Evolutionary conservation across 1,284 basidiomycete species (phyloP), one percentile per base, ranked within the genome.

Genomic region (Agroathelia rolfsii): DNA sequence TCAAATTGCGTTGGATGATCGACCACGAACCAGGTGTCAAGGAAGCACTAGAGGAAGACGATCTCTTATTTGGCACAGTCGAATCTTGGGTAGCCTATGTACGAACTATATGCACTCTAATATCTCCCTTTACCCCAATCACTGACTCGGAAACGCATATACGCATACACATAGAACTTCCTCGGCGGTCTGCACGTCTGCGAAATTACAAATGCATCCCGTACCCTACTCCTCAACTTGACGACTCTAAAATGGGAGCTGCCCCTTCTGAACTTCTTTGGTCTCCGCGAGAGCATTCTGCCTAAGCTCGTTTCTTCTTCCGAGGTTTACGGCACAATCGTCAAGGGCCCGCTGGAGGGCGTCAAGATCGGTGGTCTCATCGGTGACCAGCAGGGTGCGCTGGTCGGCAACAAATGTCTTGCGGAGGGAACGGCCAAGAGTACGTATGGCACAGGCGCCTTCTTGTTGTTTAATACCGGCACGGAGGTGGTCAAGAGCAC

Each of bases 1-100:
- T 94, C 59, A 98, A 97, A 63, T 67, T 96, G 38, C 75, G 85
- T 28, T 98, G 94, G 94, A 90, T 98, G 83, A 74, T 95, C 40
- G 85, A 94, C 54, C 79, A 97, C 54, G 59, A 85, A 45, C 68
- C 72, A n/a, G 73, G 76, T 22, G 90, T 97, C 28, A 60, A 68
- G 29, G 66, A 74, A 39, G 93, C 94, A 0, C 81, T 93, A 53
- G 78, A 86, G 24, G 61, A 71, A 30, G 88, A 89, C 51, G 75
- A 87, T 45, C 69, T 98, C 19, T 61, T 82, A 28, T 93, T 96
- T 48, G 94, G 94, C 19, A 98, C 95, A 1, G 80, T 98, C 36
- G 95, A 98, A 58, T 89, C 85, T 20, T 98, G 94, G 92, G 72
- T 97, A 36, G 74, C 84, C 42, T 96, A 92, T 58, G 88, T 89